phyloP scores from a whole-genome alignment of 1,284 basidiomycete species.

The Marasmius oreades region DNA sequence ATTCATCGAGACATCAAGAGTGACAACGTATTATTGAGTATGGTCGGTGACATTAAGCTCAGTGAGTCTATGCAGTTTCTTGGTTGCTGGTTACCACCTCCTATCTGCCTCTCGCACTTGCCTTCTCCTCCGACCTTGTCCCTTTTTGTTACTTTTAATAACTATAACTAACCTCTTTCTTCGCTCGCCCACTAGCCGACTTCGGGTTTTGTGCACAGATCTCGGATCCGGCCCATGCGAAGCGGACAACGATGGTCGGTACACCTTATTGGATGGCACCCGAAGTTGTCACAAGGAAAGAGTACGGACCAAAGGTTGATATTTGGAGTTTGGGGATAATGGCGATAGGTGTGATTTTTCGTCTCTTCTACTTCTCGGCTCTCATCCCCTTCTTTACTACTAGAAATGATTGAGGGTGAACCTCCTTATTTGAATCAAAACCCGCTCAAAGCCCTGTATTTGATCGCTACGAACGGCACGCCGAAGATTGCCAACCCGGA shows the following conservation, averaged over 20 bases:
- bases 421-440: conserved; percentile 98
- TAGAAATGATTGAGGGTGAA: conserved; percentile 99
- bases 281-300: conserved; percentile 96
- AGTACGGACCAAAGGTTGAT: conserved; percentile 98
- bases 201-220: conserved; percentile 99
- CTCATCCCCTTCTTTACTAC: conserved; percentile 8
- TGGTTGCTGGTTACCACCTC: conserved; percentile 20
- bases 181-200: conserved; percentile 68
- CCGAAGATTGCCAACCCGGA: conserved; percentile 96
- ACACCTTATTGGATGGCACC: conserved; percentile 99
- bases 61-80: conserved; percentile 53
- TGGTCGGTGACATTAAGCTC: conserved; percentile 95
- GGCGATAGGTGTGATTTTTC: conserved; percentile 77
- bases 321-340: conserved; percentile 99
- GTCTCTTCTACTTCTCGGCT: conserved; percentile 1
- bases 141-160: background rate
- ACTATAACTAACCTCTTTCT: background rate
- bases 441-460: conserved; percentile 90
- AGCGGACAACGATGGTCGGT: conserved; percentile 99
- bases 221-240: conserved; percentile 84
- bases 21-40: conserved; percentile 91
- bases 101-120: background rate
- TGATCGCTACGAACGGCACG: conserved; percentile 98
- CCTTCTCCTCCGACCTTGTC: background rate
- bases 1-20: conserved; percentile 99